A percentile compares a stretch with the other conserved stretches of the same genome.
These are phyloP conservation scores for Eremochloa ophiuroides DNA, from an alignment of 176 grass and related monocot species.

Conservation along the genomic window DNA sequence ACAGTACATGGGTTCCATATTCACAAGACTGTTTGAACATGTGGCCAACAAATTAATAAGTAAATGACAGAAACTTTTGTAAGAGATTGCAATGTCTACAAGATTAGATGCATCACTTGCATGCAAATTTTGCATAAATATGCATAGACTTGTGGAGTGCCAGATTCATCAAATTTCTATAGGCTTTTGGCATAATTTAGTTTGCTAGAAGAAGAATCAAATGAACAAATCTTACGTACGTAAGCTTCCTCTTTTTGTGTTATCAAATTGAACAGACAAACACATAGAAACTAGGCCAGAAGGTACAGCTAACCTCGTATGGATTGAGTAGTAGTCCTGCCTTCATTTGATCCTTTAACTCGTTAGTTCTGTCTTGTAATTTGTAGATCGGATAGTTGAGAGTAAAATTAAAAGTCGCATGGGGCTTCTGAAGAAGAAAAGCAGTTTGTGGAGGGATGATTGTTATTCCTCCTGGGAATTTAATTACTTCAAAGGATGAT, in stretches of 20 bases:
- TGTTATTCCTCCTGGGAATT: slow-evolving; percentile 91
- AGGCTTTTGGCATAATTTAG: neutral
- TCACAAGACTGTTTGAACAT: neutral
- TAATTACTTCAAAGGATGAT: slow-evolving; percentile 77
- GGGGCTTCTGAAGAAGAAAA: slow-evolving; percentile 75
- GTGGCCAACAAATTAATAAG: neutral
- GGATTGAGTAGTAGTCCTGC: slow-evolving; percentile 63
- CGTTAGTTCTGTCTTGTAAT: slow-evolving; percentile 68
- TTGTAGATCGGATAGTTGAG: slow-evolving; percentile 92
- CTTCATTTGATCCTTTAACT: slow-evolving; percentile 96
- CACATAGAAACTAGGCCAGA: slow-evolving; percentile 2
- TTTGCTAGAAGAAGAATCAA: neutral
- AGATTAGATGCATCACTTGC: neutral
- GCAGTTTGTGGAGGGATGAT: slow-evolving; percentile 79
- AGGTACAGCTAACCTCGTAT: slow-evolving; percentile 59
- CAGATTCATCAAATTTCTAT: neutral
- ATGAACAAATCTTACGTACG: neutral
- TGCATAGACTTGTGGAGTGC: neutral
- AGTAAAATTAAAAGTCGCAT: slow-evolving; percentile 87
- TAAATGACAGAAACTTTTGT: neutral
- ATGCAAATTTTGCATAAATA: neutral
- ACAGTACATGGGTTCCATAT: neutral
- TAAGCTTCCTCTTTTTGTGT: neutral
- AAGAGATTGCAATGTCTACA: neutral
- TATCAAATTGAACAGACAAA: neutral